Evolutionary conservation across 345 rosid genomes (phyloP), one percentile per base, ranked within the genome.

Genomic region (Pugionium dolabratum): DNA sequence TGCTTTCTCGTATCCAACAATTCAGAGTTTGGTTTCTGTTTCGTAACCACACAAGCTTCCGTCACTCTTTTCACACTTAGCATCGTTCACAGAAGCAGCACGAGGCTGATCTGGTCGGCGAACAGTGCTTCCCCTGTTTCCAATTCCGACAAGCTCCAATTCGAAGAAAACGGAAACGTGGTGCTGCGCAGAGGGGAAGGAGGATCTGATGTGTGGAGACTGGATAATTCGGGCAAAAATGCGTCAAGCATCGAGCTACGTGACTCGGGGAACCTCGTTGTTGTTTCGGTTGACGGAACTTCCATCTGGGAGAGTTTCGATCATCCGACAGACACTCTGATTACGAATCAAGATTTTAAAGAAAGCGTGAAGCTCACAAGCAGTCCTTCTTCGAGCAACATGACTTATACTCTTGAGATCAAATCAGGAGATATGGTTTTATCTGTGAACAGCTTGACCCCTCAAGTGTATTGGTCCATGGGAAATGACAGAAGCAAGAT

Each of bases 401-500:
- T 85, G 83, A 86, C 78, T 65, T 88, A 80, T 62, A 45, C 71
- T 48, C 97, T 94, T 30, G 92, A 90, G 65, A 86, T 94, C 55
- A 84, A 76, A 73, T 85, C 93, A 1, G 91, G 93, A 2, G 90
- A 94, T 71, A 68, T 85, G 91, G 32, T 83, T 35, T 83, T 90
- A 27, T 90, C 81, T 27, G 97, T 86, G 0, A 81, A 76, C 34
- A 86, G 76, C 73, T 62, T 36, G 35, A 79, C 83, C 37, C 88
- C 84, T 5, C 96, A 94, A 71, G 78, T 84, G 1, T 94, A 94
- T 69, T 94, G 99, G 97, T 85, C 97, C 4, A 76, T 88, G 79
- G 58, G 68, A 41, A 82, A 51, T 5, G 97, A 89, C 0, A 65
- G 36, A 1, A 58, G 75, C 7, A 84, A 2, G 30, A 80, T 67